Conservation (phyloP, 129 eudicot species). For the sunflower (Helianthus annuus) region HanXRQr2.0-SUNRISE NC_035449.2:131805541-131806040, state of each 20-base stretch:
- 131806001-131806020: too few species aligned
- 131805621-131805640: constrained; percentile 4
- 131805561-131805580: too few species aligned
- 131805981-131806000: too few species aligned
- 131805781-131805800: constrained; percentile 76
- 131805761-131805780: constrained; percentile 71
- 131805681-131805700: constrained; percentile 83
- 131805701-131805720: constrained; percentile 85
- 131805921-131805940: too few species aligned
- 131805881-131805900: too few species aligned
- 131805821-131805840: constrained; percentile 43
- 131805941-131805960: too few species aligned
- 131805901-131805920: too few species aligned
- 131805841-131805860: too few species aligned
- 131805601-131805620: constrained; percentile 12
- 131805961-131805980: too few species aligned
- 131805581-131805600: neutral
- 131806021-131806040: too few species aligned
- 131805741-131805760: constrained; percentile 75
- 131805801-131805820: constrained; percentile 90
- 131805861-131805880: too few species aligned
- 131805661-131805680: constrained; percentile 69
- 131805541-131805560: too few species aligned
- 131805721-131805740: constrained; percentile 83
- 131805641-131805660: constrained; percentile 54